These are phyloP conservation scores for Liriodendron chinense DNA, from an alignment of 164 flowering plant species.

Conservation along the genomic window DNA sequence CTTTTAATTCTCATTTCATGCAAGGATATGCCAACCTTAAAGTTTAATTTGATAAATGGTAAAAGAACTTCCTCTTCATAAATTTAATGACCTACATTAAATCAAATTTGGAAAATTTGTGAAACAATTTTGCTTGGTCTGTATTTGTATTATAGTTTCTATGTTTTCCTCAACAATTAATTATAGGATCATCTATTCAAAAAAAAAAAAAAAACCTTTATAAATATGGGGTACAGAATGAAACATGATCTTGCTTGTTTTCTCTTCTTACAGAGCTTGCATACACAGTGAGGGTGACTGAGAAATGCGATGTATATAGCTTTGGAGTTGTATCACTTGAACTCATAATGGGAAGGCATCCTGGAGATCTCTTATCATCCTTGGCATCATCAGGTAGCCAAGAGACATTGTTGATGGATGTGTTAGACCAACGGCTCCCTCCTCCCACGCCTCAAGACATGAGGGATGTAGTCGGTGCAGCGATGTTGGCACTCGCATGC, in stretches of 20 bases:
- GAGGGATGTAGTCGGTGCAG: neutral
- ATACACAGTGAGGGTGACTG: constrained; percentile 8
- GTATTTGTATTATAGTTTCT: no score
- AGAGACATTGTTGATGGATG: neutral
- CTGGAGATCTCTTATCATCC: constrained; percentile 1
- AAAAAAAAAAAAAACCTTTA: no score
- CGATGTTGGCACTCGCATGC: constrained; percentile 8
- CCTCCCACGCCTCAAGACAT: neutral
- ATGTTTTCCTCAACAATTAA: no score
- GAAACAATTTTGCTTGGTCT: no score
- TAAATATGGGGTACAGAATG: no score
- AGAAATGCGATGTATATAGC: constrained; percentile 11
- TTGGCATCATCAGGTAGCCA: neutral
- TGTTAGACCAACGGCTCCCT: constrained; percentile 3
- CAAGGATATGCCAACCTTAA: no score
- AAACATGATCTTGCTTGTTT: neutral
- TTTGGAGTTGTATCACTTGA: constrained; percentile 7
- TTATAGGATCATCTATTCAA: no score
- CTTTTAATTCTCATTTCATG: no score
- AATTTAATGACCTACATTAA: no score
- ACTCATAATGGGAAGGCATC: constrained; percentile 11
- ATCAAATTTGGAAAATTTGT: no score
- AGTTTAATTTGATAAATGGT: no score
- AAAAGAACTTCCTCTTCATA: no score
- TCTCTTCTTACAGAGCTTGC: constrained; percentile 3